Evolutionary conservation across 805 yeast genomes (phyloP), one percentile per base, ranked within the genome.

Genomic region (Ogataea paradorogensis): DNA sequence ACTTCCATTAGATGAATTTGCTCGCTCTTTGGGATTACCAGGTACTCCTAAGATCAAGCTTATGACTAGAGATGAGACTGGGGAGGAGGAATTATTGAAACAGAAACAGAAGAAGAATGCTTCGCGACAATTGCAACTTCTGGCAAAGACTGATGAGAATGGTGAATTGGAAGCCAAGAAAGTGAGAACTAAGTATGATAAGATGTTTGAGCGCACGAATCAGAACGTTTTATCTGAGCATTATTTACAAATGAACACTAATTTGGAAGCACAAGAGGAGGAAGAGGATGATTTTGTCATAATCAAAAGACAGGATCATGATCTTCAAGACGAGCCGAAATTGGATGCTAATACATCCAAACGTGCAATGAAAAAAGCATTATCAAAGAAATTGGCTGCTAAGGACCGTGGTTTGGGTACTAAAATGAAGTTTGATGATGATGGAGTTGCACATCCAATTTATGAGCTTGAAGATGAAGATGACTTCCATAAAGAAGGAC

Each of bases 1-100:
- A 33, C 59, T 91, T 3, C 95, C 96, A 3, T 66, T 82, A 2
- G 96, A 91, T 48, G 85, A 76, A 40, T 89, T 70, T 62, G 98
- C 99, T 5, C 76, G 76, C 43, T 84, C 96, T 4, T 63, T 90
- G 33, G 99, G 99, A 8, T 72, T 93, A 30, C 96, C 98, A 1
- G 96, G 97, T 39, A 96, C 96, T 3, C 99, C 99, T 30, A 82
- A 85, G 53, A 84, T 93, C 53, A 89, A 87, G 59, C 74, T 91
- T 41, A 65, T 70, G 48, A 74, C 75, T 15, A 69, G 70, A 9
- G 50, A 47, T 3, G 46, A 48, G 25, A 69, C 69, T 29, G 83
- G 53, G 1, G 66, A 64, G 30, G 62, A 51, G 26, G 63, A 69
- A 16, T 54, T 71, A 24, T 60, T 62, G 38, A 68, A 65, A 48